Evolutionary conservation across 2,329 filamentous ascomycete genomes (phyloP).

Genomic region (Lasiodiplodia hormozganensis): DNA sequence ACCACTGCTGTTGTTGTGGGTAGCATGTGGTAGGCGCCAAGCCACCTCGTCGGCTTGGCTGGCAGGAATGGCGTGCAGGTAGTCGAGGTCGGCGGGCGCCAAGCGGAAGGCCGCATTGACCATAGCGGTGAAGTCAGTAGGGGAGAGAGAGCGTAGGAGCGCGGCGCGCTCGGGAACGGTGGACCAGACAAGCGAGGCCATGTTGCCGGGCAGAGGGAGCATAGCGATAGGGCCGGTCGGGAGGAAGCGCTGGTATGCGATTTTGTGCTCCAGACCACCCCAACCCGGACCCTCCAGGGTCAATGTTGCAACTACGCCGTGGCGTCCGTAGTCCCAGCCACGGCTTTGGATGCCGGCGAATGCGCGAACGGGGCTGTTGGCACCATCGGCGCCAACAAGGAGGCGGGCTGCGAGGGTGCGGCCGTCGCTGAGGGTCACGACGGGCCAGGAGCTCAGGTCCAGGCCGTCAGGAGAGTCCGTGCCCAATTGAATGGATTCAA

Average conservation of each 20-base stretch:
- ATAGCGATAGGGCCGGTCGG: constrained; percentile 91
- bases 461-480: constrained; percentile 65
- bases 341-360: constrained; percentile 86
- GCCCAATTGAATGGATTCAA: constrained; percentile 81
- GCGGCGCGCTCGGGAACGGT: constrained; percentile 83
- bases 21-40: constrained; percentile 62
- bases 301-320: constrained; percentile 91
- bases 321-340: constrained; percentile 92
- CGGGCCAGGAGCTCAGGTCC: constrained; percentile 86
- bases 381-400: constrained; percentile 90
- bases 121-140: constrained; percentile 79
- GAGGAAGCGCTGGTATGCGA: constrained; percentile 93
- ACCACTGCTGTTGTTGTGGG: constrained; percentile 45
- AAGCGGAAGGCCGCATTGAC: constrained; percentile 95
- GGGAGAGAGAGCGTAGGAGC: constrained; percentile 75
- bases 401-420: constrained; percentile 78
- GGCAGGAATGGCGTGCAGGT: constrained; percentile 71
- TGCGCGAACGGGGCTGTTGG: constrained; percentile 88
- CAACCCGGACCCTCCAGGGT: constrained; percentile 65
- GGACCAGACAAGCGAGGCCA: constrained; percentile 91
- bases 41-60: constrained; percentile 73
- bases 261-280: constrained; percentile 60
- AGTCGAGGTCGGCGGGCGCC: constrained; percentile 77
- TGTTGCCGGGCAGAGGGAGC: constrained; percentile 83
- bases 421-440: constrained; percentile 75